Evolutionary conservation across 1,139 yeast species (phyloP), one percentile per base, ranked within the genome.

Genomic region (Lodderomyces oxycetoniae): DNA sequence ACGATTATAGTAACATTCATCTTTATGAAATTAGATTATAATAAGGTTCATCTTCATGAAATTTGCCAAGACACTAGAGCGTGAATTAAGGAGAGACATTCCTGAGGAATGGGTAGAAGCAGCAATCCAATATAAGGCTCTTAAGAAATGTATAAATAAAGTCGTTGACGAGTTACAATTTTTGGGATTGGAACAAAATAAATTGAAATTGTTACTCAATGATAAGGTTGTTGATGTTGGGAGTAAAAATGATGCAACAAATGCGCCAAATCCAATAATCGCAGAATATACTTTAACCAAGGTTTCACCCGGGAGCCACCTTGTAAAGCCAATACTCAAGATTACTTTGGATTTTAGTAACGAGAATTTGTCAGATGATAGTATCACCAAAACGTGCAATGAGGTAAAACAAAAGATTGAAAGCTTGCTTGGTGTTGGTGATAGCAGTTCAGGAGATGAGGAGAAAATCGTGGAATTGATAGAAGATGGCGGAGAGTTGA

Each of bases 51-150:
- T n/a, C n/a, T 10, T 11, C 4, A 79, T 79, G 91, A 82, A 82
- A 67, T 82, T 82, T 53, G 89, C 86, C 5, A 82, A 82, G 53
- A 71, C 74, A 4, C 72, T 80, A 40, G 80, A 82, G 49, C 77
- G 78, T 45, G 71, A 78, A 2, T 63, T 82, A 19, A 65, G 63
- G 22, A 79, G 74, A 38, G 82, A 77, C 30, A 63, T 82, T 23
- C 91, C 91, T 3, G 69, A 65, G 26, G 81, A 77, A 26, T 82
- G 91, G 91, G 61, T 74, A 0, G 72, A 68, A 24, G 74, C 77
- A 4, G 86, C 88, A 15, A 81, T 82, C 34, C 83, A 80, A 46
- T 82, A 82, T 53, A 82, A 82, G 49, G 71, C 78, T 2, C 58
- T 82, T 35, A 82, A 82, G 53, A 82, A 82, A 52, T 68, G 77